Conservation (phyloP, 108 stramenopile species). For the Stephanodiscus minutulus region DNA sequence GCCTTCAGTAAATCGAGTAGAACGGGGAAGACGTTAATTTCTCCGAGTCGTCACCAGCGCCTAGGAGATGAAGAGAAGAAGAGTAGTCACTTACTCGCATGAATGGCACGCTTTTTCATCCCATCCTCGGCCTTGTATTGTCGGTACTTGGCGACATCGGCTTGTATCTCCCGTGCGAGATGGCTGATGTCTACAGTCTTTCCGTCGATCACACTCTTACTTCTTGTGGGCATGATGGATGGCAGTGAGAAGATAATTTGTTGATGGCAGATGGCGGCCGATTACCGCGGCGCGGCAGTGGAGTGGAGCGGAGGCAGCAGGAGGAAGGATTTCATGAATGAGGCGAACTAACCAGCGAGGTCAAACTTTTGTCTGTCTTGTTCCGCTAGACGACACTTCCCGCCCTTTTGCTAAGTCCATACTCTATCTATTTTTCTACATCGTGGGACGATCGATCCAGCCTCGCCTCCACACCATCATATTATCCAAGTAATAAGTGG, state of each 20-base stretch:
- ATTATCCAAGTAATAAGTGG: too few relatives aligned
- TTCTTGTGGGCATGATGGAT: slow-evolving; percentile 2
- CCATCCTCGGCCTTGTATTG: slow-evolving; percentile 35
- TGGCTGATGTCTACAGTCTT: slow-evolving; percentile 24
- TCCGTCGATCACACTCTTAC: slow-evolving; percentile 32
- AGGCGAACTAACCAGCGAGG: too few relatives aligned
- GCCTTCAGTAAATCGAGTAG: slow-evolving; percentile 4
- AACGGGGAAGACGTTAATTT: neutral
- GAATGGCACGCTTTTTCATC: slow-evolving; percentile 51
- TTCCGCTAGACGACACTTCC: too few relatives aligned
- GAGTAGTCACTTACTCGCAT: slow-evolving; percentile 18
- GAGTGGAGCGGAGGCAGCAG: neutral
- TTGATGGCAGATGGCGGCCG: neutral
- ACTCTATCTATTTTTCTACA: too few relatives aligned
- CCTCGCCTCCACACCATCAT: too few relatives aligned
- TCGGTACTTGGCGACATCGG: slow-evolving; percentile 30
- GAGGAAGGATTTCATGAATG: too few relatives aligned
- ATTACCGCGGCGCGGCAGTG: neutral
- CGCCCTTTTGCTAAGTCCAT: too few relatives aligned
- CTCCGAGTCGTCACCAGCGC: neutral
- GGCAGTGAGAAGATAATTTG: neutral
- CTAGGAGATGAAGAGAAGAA: neutral
- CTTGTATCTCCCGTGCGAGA: slow-evolving; percentile 40
- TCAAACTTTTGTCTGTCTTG: too few relatives aligned
- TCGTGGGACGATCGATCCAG: too few relatives aligned